Evolutionary conservation across 2,329 filamentous ascomycete genomes (phyloP).

Genomic region (Alternaria arborescens): DNA sequence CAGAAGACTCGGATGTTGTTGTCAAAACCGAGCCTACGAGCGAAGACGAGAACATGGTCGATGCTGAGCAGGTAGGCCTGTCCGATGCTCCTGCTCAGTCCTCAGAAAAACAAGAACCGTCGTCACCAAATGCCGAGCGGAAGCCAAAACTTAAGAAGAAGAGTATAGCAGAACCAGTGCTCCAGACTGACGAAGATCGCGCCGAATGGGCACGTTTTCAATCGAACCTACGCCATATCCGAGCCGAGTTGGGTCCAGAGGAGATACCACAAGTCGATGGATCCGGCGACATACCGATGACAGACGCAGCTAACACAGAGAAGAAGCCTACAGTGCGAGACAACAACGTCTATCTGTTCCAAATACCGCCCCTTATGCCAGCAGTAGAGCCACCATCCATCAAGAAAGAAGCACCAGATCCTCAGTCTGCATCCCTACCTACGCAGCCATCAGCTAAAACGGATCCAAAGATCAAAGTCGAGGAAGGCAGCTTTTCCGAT

Average conservation of each 20-base stretch:
- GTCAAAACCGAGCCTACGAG: constrained; percentile 66
- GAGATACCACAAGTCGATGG: constrained; percentile 43
- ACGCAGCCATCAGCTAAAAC: constrained; percentile 23
- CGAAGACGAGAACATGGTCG: constrained; percentile 52
- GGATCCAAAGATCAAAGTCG: constrained; percentile 41
- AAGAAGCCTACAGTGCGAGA: constrained; percentile 50
- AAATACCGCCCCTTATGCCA: constrained; percentile 70
- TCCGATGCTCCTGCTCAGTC: constrained; percentile 14
- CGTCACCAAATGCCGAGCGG: constrained; percentile 46
- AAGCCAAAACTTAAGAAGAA: constrained; percentile 35
- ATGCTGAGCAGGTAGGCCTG: constrained; percentile 39
- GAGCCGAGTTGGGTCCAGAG: constrained; percentile 57
- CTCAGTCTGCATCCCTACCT: constrained; percentile 20
- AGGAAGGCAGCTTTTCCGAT: constrained; percentile 40
- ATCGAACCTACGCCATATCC: constrained; percentile 56
- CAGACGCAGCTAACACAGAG: constrained; percentile 26
- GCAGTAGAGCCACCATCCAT: constrained; percentile 57
- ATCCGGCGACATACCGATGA: constrained; percentile 55
- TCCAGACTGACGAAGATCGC: constrained; percentile 63
- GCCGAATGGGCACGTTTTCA: constrained; percentile 61
- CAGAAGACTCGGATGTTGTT: constrained; percentile 49
- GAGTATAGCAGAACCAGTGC: constrained; percentile 48
- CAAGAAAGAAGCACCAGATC: constrained; percentile 40
- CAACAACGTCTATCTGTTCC: constrained; percentile 69
- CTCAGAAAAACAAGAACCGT: constrained; percentile 36